Evolutionary conservation across 495 filamentous ascomycete species (phyloP).

Genomic region (Penicillium daleae): DNA sequence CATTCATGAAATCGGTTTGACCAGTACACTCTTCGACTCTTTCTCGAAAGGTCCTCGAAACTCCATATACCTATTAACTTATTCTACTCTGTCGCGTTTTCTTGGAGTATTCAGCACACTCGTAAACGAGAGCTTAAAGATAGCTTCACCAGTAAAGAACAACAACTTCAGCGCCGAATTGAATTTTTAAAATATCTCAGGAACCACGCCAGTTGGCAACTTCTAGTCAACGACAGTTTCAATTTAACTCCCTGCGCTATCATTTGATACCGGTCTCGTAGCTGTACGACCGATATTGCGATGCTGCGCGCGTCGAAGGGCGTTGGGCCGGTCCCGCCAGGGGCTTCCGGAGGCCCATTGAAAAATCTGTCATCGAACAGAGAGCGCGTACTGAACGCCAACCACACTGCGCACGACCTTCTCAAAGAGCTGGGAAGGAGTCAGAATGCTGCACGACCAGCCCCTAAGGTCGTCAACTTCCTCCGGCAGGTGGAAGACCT

Average conservation of each 20-base stretch:
- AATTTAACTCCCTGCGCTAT: slow-evolving; percentile 1
- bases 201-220: background rate
- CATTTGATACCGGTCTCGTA: background rate
- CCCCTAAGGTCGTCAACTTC: background rate
- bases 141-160: too few relatives aligned
- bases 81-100: too few relatives aligned
- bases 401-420: background rate
- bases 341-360: background rate
- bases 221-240: background rate
- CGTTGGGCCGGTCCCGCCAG: background rate
- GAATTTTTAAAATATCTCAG: background rate
- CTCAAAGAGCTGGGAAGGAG: background rate
- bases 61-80: too few relatives aligned
- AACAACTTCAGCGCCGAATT: background rate
- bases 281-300: background rate
- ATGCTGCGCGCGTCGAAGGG: background rate
- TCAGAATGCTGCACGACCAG: background rate
- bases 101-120: too few relatives aligned
- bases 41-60: too few relatives aligned
- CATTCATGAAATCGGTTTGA: too few relatives aligned
- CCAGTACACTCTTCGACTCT: too few relatives aligned
- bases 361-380: background rate
- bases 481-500: too few relatives aligned
- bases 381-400: background rate
- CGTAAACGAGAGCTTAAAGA: too few relatives aligned